Evolutionary conservation across 495 filamentous ascomycete species (phyloP).

Genomic region (Sabuloglossum arenarium): DNA sequence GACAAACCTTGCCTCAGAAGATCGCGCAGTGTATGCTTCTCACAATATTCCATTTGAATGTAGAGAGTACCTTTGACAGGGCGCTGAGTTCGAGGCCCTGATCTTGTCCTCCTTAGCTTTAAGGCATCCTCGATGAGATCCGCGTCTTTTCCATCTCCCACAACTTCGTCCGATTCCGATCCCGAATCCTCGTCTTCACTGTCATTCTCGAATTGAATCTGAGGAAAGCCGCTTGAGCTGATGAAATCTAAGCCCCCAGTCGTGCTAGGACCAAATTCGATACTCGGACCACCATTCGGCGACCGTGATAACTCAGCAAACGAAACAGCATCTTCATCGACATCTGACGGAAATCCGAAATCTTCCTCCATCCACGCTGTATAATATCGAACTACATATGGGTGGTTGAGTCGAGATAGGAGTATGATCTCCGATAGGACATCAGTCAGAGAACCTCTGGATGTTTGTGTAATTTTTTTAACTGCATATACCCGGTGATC

Average conservation of each 20-base stretch:
- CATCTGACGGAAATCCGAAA: slow-evolving; percentile 15
- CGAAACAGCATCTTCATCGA: slow-evolving; percentile 33
- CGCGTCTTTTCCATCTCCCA: neutral
- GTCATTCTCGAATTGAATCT: slow-evolving; percentile 38
- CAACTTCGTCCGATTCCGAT: slow-evolving; percentile 3
- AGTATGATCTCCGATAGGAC: slow-evolving; percentile 83
- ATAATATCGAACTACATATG: slow-evolving; percentile 88
- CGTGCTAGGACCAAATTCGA: slow-evolving; percentile 42
- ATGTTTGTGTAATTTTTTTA: slow-evolving; percentile 81
- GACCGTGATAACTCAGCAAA: slow-evolving; percentile 28
- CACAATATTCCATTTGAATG: slow-evolving; percentile 95
- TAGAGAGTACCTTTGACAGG: slow-evolving; percentile 41
- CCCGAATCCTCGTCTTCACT: neutral
- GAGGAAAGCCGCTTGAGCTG: slow-evolving; percentile 65
- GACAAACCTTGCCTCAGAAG: slow-evolving; percentile 59
- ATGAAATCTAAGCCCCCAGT: slow-evolving; percentile 84
- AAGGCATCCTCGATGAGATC: neutral
- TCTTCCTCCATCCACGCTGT: slow-evolving; percentile 86
- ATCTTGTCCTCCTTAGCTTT: slow-evolving; percentile 10
- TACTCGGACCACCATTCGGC: slow-evolving; percentile 14
- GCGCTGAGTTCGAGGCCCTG: slow-evolving; percentile 10
- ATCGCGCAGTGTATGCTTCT: slow-evolving; percentile 80
- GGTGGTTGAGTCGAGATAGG: slow-evolving; percentile 80
- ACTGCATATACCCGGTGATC: slow-evolving; percentile 88
- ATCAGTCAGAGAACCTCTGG: slow-evolving; percentile 56